A percentile compares a stretch with the other conserved stretches of the same genome.
phyloP scores from a whole-genome alignment of 352 stramenopile species.

The Phytophthora megakarya region DNA sequence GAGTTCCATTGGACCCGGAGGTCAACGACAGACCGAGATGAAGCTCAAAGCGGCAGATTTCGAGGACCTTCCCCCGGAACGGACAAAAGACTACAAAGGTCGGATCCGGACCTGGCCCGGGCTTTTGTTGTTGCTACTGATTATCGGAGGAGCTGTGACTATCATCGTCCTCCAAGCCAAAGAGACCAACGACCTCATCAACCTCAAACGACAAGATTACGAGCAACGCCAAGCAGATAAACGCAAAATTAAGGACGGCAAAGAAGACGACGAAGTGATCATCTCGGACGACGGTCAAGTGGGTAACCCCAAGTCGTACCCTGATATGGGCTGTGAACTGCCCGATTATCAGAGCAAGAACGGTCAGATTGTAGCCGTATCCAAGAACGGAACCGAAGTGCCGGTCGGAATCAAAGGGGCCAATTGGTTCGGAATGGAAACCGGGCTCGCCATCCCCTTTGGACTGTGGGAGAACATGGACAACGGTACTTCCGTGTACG shows the following conservation, averaged over 20 bases:
- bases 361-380: conserved; percentile 47
- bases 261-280: conserved; percentile 38
- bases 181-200: conserved; percentile 36
- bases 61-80: conserved; percentile 43
- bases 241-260: conserved; percentile 52
- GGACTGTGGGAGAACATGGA: conserved; percentile 72
- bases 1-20: conserved; percentile 11
- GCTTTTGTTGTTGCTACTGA: conserved; percentile 49
- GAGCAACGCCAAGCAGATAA: conserved; percentile 32
- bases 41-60: conserved; percentile 54
- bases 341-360: conserved; percentile 71
- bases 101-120: conserved; percentile 66
- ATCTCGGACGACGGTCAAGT: conserved; percentile 57
- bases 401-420: conserved; percentile 59
- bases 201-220: conserved; percentile 22
- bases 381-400: conserved; percentile 63
- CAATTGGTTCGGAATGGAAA: conserved; percentile 86
- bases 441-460: conserved; percentile 55
- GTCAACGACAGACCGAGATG: conserved; percentile 56
- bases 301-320: conserved; percentile 62
- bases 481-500: conserved; percentile 68
- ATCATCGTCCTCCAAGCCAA: conserved; percentile 49
- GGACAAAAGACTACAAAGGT: conserved; percentile 71
- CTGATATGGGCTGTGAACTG: conserved; percentile 52
- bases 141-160: conserved; percentile 40